Evolutionary conservation across 2,329 filamentous ascomycete genomes (phyloP).

Genomic region (Colletotrichum cuscutae): DNA sequence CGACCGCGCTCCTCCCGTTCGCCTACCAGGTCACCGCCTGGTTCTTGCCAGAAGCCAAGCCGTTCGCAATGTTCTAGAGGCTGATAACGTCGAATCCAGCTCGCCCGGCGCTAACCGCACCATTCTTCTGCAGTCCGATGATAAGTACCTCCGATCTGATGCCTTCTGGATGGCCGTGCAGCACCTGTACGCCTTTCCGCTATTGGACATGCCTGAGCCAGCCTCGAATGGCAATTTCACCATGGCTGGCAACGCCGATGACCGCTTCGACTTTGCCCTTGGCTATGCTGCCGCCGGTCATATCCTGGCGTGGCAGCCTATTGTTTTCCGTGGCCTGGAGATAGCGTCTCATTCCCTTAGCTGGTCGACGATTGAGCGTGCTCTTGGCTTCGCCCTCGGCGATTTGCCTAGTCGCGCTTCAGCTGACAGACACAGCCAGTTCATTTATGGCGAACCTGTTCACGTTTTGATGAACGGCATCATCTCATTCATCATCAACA

Average conservation of each 20-base stretch:
- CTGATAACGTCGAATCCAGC: slow-evolving; percentile 29
- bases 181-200: slow-evolving; percentile 64
- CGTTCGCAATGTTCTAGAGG: slow-evolving; percentile 41
- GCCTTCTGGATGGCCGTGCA: slow-evolving; percentile 68
- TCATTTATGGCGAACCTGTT: slow-evolving; percentile 65
- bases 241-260: slow-evolving; percentile 50
- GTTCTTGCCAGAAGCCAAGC: slow-evolving; percentile 64
- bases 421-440: slow-evolving; percentile 49
- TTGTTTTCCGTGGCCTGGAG: slow-evolving; percentile 68
- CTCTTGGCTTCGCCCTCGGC: slow-evolving; percentile 67
- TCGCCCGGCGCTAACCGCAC: slow-evolving; percentile 45
- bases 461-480: slow-evolving; percentile 64
- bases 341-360: slow-evolving; percentile 67
- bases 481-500: slow-evolving; percentile 68
- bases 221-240: slow-evolving; percentile 43
- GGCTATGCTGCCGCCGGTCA: slow-evolving; percentile 73
- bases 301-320: slow-evolving; percentile 63
- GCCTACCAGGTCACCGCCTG: slow-evolving; percentile 64
- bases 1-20: slow-evolving; percentile 49
- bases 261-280: slow-evolving; percentile 66
- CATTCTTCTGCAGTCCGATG: slow-evolving; percentile 59
- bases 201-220: slow-evolving; percentile 51
- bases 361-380: slow-evolving; percentile 72
- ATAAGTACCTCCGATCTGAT: slow-evolving; percentile 64
- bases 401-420: slow-evolving; percentile 38